Percentiles rank a stretch among this genome's conserved stretches.
Evolutionary conservation across 139 green algal species (phyloP).

Genomic region (Tetradesmus obliquus): DNA sequence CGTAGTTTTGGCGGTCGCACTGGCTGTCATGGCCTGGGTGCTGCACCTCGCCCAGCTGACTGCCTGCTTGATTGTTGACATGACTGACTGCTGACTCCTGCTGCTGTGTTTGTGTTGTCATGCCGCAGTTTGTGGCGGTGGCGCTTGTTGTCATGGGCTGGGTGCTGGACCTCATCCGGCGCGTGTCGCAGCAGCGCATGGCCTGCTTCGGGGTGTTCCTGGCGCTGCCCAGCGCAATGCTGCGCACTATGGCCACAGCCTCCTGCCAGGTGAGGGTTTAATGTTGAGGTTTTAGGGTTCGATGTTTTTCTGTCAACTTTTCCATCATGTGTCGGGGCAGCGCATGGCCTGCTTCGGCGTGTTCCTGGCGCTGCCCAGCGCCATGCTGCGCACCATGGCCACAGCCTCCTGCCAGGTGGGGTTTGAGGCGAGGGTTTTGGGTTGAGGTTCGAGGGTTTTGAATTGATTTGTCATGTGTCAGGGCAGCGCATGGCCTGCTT

Average conservation of each 20-base stretch:
- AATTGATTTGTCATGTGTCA: neutral
- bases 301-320: no score
- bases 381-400: conserved; percentile 39
- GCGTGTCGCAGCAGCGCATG: conserved; percentile 15
- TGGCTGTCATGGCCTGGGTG: no score
- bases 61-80: no score
- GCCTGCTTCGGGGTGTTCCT: conserved; percentile 28
- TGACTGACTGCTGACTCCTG: no score
- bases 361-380: conserved; percentile 25
- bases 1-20: no score
- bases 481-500: conserved; percentile 29
- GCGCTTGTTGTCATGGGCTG: neutral
- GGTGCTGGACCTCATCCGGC: neutral
- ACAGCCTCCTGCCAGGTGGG: neutral
- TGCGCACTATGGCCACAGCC: conserved; percentile 32
- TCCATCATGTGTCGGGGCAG: neutral
- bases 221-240: conserved; percentile 17
- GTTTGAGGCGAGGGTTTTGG: neutral
- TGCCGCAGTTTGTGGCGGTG: conserved; percentile 25
- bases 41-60: no score
- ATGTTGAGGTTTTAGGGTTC: no score
- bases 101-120: no score
- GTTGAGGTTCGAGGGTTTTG: neutral
- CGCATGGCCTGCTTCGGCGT: conserved; percentile 32
- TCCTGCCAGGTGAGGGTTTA: neutral